Conservation (phyloP, 1,284 basidiomycete genomes). For the Boletus smithii region DNA sequence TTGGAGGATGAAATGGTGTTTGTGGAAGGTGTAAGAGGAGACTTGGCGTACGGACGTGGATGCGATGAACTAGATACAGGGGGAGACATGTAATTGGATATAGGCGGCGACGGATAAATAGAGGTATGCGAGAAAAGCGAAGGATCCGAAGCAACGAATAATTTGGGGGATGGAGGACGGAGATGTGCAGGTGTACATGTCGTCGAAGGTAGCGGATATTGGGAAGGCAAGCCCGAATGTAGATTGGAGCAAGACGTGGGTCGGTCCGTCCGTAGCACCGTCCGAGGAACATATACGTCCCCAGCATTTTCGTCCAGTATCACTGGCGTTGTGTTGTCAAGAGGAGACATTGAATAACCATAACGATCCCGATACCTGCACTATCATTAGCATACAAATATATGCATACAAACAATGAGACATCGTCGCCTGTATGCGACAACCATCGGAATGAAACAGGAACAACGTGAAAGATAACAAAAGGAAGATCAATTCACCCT, state of each 20-base stretch:
- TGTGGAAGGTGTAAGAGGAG: slow-evolving; percentile 36
- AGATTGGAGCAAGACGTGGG: slow-evolving; percentile 9
- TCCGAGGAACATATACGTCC: slow-evolving; percentile 22
- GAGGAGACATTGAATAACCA: slow-evolving; percentile 33
- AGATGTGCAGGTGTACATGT: slow-evolving; percentile 27
- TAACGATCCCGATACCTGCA: slow-evolving; percentile 29
- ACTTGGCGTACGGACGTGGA: slow-evolving; percentile 34
- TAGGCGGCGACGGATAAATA: slow-evolving; percentile 32
- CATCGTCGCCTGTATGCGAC: slow-evolving; percentile 16
- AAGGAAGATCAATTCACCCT: slow-evolving; percentile 26
- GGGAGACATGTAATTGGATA: slow-evolving; percentile 24
- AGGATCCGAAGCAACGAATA: slow-evolving; percentile 27
- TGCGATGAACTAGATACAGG: slow-evolving; percentile 33
- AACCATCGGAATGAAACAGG: slow-evolving; percentile 2
- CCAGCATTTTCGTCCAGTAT: slow-evolving; percentile 25
- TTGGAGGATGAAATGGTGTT: slow-evolving; percentile 21
- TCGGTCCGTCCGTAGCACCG: slow-evolving; percentile 21
- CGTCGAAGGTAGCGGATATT: slow-evolving; percentile 5
- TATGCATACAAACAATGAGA: slow-evolving; percentile 14
- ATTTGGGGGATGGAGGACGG: slow-evolving; percentile 30
- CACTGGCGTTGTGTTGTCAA: slow-evolving; percentile 32
- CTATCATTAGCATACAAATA: slow-evolving; percentile 23
- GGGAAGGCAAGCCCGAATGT: slow-evolving; percentile 4
- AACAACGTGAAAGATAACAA: neutral
- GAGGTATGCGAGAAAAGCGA: slow-evolving; percentile 29